Base-by-base conservation (phyloP, 2,329 filamentous ascomycete genomes). In the Cytospora piceae region DNA sequence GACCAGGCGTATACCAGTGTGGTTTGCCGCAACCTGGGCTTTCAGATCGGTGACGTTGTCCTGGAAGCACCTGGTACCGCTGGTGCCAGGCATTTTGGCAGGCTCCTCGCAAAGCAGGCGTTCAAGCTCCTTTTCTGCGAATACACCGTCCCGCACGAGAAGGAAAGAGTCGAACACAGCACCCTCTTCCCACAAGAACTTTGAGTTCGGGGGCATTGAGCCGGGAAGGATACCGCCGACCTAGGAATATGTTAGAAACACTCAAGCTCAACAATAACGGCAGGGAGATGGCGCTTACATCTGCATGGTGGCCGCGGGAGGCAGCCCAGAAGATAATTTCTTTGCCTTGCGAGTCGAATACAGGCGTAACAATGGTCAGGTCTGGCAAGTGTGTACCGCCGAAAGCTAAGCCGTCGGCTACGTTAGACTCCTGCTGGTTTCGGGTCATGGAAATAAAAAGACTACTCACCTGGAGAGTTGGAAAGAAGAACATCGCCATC, bases 11-110 rank as follows among this genome's bases (percentile, higher is more conserved):
- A 73, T 76, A 5, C 80, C 80, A 12, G 76, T 75, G 42, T 78
- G 74, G 52, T 82, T 82, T 0, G 80, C 77, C 0, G 80, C 79
- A 0, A 78, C 77, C 51, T 78, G 76, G 0, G 80, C 80, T 53
- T 81, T 80, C 3, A 81, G 67, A 60, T 81, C 79, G 4, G 78
- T 75, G 11, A 82, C 71, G 52, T 82, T 82, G 58, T 81, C 80
- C 3, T 71, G 69, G n/a, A 80, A 66, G 0, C 76, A 73, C 14
- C 77, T 70, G 1, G 77, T 74, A 2, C 74, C 72, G 54, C 73
- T 75, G 65, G 72, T 80, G 15, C 74, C 77, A 6, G 74, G 77
- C 61, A 51, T 53, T 24, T 39, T 54, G 61, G 54, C 61, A 7
- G 61, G 61, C 7, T 64, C 61, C 54, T 42, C 54, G n/a, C 34